Conservation (phyloP, 2,329 filamentous ascomycete species). For the Trichoderma harzianum region DNA sequence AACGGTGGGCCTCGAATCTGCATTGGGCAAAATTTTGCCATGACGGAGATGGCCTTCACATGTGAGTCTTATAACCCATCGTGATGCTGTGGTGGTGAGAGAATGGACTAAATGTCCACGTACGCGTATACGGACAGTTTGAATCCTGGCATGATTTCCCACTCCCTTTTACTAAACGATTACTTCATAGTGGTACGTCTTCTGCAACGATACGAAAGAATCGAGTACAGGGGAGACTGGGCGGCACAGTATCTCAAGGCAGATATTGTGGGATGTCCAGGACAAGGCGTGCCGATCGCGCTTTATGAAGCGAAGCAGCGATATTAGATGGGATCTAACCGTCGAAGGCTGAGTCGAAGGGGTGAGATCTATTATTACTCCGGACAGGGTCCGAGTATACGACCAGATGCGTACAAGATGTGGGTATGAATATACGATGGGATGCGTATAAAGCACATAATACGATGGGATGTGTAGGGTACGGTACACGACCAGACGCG, state of each 20-base stretch:
- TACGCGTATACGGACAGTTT: neutral
- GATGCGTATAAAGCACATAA: neutral
- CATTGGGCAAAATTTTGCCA: conserved; percentile 76
- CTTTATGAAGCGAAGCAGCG: conserved; percentile 31
- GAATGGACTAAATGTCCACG: neutral
- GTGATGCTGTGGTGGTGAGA: neutral
- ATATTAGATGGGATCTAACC: neutral
- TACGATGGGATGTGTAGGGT: neutral
- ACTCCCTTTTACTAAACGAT: neutral
- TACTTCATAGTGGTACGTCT: conserved; percentile 42
- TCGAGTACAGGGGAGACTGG: conserved; percentile 49
- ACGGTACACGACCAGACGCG: neutral
- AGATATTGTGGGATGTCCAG: conserved; percentile 43
- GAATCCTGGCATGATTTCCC: neutral
- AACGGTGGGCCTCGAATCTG: conserved; percentile 73
- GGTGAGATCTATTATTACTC: neutral
- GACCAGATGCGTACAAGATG: neutral
- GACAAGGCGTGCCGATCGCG: conserved; percentile 41
- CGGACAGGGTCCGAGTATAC: neutral
- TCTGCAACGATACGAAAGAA: conserved; percentile 56
- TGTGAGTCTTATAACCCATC: conserved; percentile 15
- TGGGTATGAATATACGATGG: neutral
- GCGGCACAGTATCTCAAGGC: conserved; percentile 42
- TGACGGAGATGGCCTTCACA: conserved; percentile 61
- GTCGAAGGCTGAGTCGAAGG: neutral